phyloP scores from a whole-genome alignment of 192 early-diverging fungal genomes.

The Podila epicladia region DNA sequence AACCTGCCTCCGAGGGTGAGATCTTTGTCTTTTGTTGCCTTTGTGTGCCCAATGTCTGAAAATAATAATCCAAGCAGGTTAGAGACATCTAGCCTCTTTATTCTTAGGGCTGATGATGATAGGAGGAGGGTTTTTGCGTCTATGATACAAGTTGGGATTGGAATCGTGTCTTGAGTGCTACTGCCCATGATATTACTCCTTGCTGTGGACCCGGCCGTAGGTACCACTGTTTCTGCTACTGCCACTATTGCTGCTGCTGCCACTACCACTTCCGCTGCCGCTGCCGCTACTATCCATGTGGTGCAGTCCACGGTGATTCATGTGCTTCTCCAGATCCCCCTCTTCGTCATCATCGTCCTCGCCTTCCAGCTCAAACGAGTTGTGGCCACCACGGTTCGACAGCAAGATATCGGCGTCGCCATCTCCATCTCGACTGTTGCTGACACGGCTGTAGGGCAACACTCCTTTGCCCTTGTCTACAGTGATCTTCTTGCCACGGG shows the following conservation, averaged over 20 bases:
- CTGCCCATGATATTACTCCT: neutral
- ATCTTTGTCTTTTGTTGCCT: no score
- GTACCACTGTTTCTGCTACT: neutral
- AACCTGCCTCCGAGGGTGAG: no score
- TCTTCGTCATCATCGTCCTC: conserved; percentile 25
- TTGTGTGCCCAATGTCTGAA: no score
- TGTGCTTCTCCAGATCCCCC: neutral
- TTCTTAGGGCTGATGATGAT: no score
- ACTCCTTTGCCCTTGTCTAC: conserved; percentile 18
- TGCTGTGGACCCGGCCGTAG: neutral
- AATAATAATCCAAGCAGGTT: no score
- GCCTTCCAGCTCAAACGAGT: conserved; percentile 25
- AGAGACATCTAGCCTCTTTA: no score
- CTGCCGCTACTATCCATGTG: neutral
- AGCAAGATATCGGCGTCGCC: conserved; percentile 24
- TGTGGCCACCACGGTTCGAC: conserved; percentile 4
- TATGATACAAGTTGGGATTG: conserved; percentile 1
- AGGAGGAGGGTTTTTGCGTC: neutral
- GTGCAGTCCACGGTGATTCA: neutral
- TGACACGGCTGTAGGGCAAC: conserved; percentile 24
- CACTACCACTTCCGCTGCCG: neutral
- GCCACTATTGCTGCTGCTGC: neutral
- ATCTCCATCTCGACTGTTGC: neutral
- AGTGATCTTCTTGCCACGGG: conserved; percentile 3
- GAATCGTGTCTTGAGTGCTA: neutral